Percentiles rank a stretch among this genome's conserved stretches.
Conservation (phyloP, 129 eudicot species). For the Flaveria linearis region DNA sequence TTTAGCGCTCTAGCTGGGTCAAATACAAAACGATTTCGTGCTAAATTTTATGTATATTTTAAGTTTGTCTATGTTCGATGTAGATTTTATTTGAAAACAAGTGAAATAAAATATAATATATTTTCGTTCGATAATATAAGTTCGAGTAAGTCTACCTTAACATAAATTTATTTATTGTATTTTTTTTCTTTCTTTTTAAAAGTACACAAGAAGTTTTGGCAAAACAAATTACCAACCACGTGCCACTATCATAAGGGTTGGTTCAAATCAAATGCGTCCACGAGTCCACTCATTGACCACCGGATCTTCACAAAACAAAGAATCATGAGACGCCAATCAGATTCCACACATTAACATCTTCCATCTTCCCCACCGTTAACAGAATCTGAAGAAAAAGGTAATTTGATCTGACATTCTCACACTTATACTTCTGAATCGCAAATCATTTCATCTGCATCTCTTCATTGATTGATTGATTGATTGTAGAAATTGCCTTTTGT, state of each 20-base stretch:
- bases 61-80: no score
- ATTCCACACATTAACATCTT: constrained; percentile 16
- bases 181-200: neutral
- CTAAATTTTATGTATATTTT: no score
- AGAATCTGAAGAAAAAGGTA: constrained; percentile 18
- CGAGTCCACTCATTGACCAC: constrained; percentile 25
- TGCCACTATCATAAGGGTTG: neutral
- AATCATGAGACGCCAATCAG: constrained; percentile 23
- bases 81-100: no score
- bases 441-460: neutral
- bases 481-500: constrained; percentile 1
- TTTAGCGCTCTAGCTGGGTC: no score
- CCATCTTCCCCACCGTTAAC: constrained; percentile 24
- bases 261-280: constrained; percentile 16
- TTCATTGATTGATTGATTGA: constrained; percentile 5
- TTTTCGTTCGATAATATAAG: no score
- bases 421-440: constrained; percentile 6
- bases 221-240: neutral
- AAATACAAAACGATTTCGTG: no score
- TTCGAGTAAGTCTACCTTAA: no score
- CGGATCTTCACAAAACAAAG: neutral
- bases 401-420: neutral
- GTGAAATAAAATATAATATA: no score
- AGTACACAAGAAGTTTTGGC: neutral
- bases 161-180: no score